A percentile compares a stretch with the other conserved stretches of the same genome.
Conservation (phyloP, 441 rosid genomes). For the Corymbia calophylla region DNA sequence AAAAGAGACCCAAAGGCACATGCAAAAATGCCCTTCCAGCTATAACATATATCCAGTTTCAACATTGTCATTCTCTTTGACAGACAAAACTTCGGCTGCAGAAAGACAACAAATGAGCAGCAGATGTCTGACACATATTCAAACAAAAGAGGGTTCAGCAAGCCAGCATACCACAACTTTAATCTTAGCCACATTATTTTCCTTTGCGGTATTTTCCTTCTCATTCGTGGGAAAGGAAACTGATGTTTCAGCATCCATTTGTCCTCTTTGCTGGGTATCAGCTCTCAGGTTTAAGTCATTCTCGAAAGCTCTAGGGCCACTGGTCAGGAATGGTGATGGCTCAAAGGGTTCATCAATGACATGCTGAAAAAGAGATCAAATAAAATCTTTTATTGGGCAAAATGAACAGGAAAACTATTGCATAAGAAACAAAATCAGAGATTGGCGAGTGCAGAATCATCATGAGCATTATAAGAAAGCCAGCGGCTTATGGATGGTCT, state of each 20-base stretch:
- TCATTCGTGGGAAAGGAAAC: constrained; percentile 36
- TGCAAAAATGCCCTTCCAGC: background rate
- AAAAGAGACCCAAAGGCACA: background rate
- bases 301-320: constrained; percentile 57
- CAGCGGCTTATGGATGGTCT: background rate
- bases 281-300: constrained; percentile 47
- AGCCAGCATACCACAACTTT: constrained; percentile 89
- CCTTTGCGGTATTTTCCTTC: constrained; percentile 61
- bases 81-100: background rate
- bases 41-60: background rate
- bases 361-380: constrained; percentile 57
- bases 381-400: background rate
- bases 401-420: background rate
- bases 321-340: constrained; percentile 82
- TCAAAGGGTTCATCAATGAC: constrained; percentile 89
- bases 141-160: background rate
- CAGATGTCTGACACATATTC: background rate
- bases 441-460: background rate
- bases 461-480: background rate
- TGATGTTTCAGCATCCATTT: constrained; percentile 50
- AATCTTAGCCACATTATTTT: constrained; percentile 85
- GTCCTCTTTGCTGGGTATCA: constrained; percentile 40
- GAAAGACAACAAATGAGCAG: background rate
- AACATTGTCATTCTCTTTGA: background rate
- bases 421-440: background rate